Evolutionary conservation across 306 rosid genomes (phyloP).

Genomic region (Cucurbita argyrosperma): DNA sequence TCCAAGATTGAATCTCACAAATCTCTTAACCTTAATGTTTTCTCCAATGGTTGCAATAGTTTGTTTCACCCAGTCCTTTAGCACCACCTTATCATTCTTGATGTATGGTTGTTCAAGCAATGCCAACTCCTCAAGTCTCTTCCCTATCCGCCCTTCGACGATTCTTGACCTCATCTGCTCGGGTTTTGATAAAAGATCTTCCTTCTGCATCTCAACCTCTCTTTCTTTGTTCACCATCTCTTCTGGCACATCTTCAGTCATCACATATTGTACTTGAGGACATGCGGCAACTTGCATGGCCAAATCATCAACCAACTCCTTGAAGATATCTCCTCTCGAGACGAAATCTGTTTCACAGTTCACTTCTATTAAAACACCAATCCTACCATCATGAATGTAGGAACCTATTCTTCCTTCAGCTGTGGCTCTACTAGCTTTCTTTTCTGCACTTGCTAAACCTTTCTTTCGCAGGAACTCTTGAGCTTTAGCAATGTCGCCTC

Average conservation of each 20-base stretch:
- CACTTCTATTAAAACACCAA: constrained; percentile 75
- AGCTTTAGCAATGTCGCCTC: constrained; percentile 34
- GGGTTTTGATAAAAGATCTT: constrained; percentile 82
- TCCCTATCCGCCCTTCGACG: constrained; percentile 84
- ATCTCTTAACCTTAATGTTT: constrained; percentile 87
- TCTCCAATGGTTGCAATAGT: constrained; percentile 91
- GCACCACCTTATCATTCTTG: constrained; percentile 69
- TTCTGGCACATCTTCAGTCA: constrained; percentile 70
- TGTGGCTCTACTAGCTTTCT: constrained; percentile 83
- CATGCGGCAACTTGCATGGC: constrained; percentile 99
- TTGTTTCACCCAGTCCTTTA: constrained; percentile 87
- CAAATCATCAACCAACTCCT: constrained; percentile 88
- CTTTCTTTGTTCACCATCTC: constrained; percentile 67
- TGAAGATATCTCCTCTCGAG: constrained; percentile 83
- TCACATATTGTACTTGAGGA: constrained; percentile 71
- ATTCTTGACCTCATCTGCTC: constrained; percentile 86
- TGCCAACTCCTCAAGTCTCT: constrained; percentile 84
- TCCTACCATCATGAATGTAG: constrained; percentile 84
- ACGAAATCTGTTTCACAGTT: constrained; percentile 99
- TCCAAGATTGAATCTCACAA: constrained; percentile 85
- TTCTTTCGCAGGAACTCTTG: constrained; percentile 78
- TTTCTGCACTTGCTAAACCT: constrained; percentile 95
- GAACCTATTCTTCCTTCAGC: constrained; percentile 94
- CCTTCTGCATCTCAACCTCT: constrained; percentile 94
- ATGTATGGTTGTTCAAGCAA: constrained; percentile 94